phyloP scores from a whole-genome alignment of 345 rosid genomes.

The Linum tenue region DNA sequence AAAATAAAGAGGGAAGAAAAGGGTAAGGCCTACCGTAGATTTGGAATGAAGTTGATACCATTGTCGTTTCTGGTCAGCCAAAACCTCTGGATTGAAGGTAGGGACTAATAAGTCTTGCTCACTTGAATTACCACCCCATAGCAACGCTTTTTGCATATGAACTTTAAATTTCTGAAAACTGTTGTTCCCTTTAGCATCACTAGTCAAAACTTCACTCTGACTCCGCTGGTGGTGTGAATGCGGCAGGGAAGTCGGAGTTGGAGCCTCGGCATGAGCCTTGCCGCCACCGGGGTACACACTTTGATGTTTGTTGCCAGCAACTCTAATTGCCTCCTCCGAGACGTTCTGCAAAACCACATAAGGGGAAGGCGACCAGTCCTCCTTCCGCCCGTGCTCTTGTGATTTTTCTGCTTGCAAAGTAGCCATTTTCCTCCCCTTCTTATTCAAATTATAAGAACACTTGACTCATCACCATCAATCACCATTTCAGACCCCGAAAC shows the following conservation, averaged over 20 bases:
- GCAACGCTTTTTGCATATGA: conserved; percentile 87
- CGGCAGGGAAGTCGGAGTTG: not conserved
- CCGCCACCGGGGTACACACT: not conserved
- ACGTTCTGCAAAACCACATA: too few relatives aligned
- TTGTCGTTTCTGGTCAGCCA: conserved; percentile 93
- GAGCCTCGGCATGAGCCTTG: not conserved
- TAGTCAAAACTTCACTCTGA: conserved; percentile 41
- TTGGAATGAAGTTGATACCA: conserved; percentile 93
- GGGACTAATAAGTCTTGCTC: conserved; percentile 32
- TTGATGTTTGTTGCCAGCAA: not conserved
- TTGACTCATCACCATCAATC: too few relatives aligned
- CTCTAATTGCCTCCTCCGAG: not conserved
- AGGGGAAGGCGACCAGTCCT: not conserved
- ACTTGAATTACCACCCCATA: conserved; percentile 47
- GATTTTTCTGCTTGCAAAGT: not conserved
- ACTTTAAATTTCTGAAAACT: conserved; percentile 58
- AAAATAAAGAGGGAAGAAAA: not conserved
- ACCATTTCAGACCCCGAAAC: not conserved
- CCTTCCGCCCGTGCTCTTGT: not conserved
- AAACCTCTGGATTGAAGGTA: conserved; percentile 83
- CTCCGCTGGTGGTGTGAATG: conserved; percentile 24
- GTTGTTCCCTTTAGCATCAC: conserved; percentile 25
- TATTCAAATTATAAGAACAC: not conserved
- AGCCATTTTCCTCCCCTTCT: not conserved
- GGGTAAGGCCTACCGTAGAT: conserved; percentile 39